These are phyloP conservation scores for Colletotrichum sp. DNA, from an alignment of 2,329 filamentous ascomycete genomes.

Conservation along the genomic window DNA sequence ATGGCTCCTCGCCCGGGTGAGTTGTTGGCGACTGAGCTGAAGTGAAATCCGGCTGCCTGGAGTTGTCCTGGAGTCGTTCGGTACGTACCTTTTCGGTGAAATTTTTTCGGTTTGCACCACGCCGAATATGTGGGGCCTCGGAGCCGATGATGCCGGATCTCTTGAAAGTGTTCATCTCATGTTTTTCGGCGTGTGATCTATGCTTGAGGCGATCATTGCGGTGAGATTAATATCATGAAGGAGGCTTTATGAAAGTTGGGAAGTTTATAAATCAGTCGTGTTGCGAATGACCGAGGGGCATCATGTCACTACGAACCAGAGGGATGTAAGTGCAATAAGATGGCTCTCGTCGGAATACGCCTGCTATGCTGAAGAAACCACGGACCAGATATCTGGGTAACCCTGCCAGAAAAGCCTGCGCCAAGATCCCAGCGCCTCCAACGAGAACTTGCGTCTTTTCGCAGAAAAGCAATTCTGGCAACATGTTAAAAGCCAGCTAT, in stretches of 20 bases:
- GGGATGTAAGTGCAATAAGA: neutral
- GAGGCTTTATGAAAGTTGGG: neutral
- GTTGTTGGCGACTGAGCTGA: neutral
- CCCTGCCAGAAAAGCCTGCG: neutral
- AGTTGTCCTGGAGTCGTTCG: neutral
- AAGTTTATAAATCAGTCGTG: neutral
- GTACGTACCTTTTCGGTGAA: conserved; percentile 1
- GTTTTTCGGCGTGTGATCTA: neutral
- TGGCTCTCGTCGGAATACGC: neutral
- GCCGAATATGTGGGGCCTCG: neutral
- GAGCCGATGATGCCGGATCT: neutral
- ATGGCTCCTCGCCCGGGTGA: neutral
- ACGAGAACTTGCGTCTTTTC: neutral
- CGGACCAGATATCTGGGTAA: neutral
- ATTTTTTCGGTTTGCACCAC: neutral
- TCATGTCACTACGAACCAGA: neutral
- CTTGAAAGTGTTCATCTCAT: neutral
- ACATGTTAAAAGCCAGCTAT: neutral
- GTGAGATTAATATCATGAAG: neutral
- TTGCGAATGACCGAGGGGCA: neutral
- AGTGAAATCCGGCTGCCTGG: neutral
- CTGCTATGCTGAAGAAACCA: neutral
- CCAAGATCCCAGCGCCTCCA: neutral
- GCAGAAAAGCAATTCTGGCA: neutral
- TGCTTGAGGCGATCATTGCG: neutral